Evolutionary conservation across 257 asterid genomes (phyloP), one percentile per base, ranked within the genome.

Genomic region (Jaltomata sinuosa): DNA sequence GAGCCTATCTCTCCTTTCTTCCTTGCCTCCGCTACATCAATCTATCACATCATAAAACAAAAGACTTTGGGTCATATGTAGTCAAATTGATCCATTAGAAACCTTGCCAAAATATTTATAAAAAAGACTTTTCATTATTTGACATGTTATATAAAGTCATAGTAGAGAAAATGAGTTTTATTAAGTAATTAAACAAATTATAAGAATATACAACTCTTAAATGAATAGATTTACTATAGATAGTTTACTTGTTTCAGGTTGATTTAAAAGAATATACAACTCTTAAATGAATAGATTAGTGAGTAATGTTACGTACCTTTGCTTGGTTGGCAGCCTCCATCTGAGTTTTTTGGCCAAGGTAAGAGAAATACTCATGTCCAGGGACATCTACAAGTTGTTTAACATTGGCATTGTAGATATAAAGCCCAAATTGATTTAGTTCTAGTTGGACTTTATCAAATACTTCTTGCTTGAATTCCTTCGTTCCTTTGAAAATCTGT

Each of bases 301-400:
- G 15, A 50, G 21, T 2, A 64, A 34, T 31, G 45, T 31, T 72
- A 72, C 22, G 72, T 1, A 91, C 77, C 67, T 83, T 90, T 4
- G 95, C 97, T 84, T 91, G 95, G 19, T 91, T 91, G 0, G 92
- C 93, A 0, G 97, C 95, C 25, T 92, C 95, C 95, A 92, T 92
- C 84, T 93, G 95, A 0, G 92, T 90, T 64, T 91, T 93, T 88
- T 93, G 97, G 0, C 97, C 93, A 8, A 93, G 25, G 80, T 91
- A 92, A 0, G 95, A 93, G 85, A 93, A 93, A 34, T 93, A 92
- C 90, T 93, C 97, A 62, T 91, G 94, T 0, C 97, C 95, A 0
- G 88, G 91, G 16, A 93, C 94, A 47, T 93, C 95, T 18, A 93
- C 97, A 14, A 92, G 87, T 86, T 93, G 97, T 34, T 93, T 92